A percentile compares a stretch with the other conserved stretches of the same genome.
phyloP scores from a whole-genome alignment of 2,329 filamentous ascomycete genomes.

The Fusarium chuoi region DNA sequence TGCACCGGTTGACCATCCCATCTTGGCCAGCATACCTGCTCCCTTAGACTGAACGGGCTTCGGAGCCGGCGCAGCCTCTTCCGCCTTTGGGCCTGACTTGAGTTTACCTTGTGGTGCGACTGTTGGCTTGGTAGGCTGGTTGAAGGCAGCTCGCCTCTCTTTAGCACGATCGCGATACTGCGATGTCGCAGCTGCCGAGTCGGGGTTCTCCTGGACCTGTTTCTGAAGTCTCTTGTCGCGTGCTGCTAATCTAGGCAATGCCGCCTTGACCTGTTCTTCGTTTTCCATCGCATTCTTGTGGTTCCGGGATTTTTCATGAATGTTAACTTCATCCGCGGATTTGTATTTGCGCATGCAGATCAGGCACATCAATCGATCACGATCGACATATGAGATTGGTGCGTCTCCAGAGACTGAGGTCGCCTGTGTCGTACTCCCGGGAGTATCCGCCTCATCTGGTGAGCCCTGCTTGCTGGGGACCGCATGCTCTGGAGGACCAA shows the following conservation, averaged over 20 bases:
- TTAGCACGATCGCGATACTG: conserved; percentile 74
- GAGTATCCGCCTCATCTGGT: conserved; percentile 6
- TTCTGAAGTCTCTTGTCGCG: conserved; percentile 52
- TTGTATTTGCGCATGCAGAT: conserved; percentile 61
- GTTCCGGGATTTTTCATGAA: conserved; percentile 56
- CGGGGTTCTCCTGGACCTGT: conserved; percentile 42
- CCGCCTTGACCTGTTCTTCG: conserved; percentile 60
- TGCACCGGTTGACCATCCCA: conserved; percentile 75
- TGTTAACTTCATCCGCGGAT: conserved; percentile 54
- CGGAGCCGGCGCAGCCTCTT: conserved; percentile 30
- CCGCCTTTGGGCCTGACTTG: conserved; percentile 35
- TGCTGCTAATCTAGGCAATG: conserved; percentile 52
- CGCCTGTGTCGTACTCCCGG: not conserved
- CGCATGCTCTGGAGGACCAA: conserved; percentile 20
- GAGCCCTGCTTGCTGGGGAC: conserved; percentile 18
- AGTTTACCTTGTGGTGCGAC: conserved; percentile 51
- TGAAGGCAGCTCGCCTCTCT: conserved; percentile 71
- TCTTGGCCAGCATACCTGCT: conserved; percentile 75
- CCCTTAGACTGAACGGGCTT: conserved; percentile 66
- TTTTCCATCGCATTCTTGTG: conserved; percentile 55
- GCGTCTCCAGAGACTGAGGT: conserved; percentile 3
- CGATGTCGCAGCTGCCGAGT: conserved; percentile 38
- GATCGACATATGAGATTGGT: conserved; percentile 66
- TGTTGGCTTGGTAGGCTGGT: conserved; percentile 66
- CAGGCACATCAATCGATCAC: conserved; percentile 58